Evolutionary conservation across 257 asterid species (phyloP).

Genomic region (Gentiana dahurica): DNA sequence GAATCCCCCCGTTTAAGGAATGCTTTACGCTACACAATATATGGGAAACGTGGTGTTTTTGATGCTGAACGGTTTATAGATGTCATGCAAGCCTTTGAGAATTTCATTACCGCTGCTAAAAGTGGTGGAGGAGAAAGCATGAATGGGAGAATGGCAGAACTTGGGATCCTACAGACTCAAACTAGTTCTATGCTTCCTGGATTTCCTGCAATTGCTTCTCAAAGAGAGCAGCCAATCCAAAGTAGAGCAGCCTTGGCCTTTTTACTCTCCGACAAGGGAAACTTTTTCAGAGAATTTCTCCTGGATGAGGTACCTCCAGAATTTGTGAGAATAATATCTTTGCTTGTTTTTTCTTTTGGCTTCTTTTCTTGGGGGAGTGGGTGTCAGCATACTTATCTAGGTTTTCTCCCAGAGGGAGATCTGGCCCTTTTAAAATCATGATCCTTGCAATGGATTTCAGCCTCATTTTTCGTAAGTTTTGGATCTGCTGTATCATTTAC

Average conservation of each 20-base stretch:
- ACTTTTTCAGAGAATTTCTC: conserved; percentile 86
- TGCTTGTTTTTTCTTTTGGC: no score
- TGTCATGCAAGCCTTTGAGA: conserved; percentile 99
- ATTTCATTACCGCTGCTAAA: conserved; percentile 90
- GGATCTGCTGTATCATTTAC: neutral
- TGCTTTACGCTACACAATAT: conserved; percentile 89
- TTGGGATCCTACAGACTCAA: conserved; percentile 60
- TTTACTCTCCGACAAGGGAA: conserved; percentile 86
- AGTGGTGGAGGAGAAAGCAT: conserved; percentile 96
- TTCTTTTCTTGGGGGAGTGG: no score
- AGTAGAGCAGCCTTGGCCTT: conserved; percentile 93
- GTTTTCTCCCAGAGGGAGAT: no score
- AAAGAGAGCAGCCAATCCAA: conserved; percentile 55
- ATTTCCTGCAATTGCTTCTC: conserved; percentile 28
- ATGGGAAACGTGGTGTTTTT: conserved; percentile 88
- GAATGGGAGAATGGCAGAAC: conserved; percentile 98
- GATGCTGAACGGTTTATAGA: conserved; percentile 97
- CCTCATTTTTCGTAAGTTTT: no score
- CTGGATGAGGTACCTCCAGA: conserved; percentile 73
- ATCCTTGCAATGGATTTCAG: no score
- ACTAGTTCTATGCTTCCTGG: conserved; percentile 36
- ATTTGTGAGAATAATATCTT: neutral
- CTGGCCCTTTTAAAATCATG: no score
- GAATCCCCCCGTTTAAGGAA: conserved; percentile 88
- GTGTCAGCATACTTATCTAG: no score